Conservation (phyloP, 768 basidiomycete genomes). For the Phaeotremella fagi region DNA sequence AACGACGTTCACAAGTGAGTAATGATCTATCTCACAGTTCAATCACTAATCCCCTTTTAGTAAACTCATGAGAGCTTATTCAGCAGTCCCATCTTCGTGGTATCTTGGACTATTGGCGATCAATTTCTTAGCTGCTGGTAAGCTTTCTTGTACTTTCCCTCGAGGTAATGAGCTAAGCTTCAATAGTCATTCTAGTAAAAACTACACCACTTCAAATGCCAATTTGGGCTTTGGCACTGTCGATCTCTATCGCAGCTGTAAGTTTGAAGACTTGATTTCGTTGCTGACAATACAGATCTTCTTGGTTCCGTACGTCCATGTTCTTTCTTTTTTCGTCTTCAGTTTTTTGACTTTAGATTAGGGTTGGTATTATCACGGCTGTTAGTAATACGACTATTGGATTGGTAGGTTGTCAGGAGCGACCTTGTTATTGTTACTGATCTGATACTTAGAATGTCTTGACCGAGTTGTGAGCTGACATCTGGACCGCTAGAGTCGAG, state of each 20-base stretch:
- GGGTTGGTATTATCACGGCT: constrained; percentile 46
- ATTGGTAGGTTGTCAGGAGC: constrained; percentile 21
- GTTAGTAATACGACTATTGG: constrained; percentile 48
- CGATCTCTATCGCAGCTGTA: constrained; percentile 42
- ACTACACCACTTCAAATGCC: constrained; percentile 47
- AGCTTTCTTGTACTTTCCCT: constrained; percentile 3
- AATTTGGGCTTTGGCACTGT: constrained; percentile 45
- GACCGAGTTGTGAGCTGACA: constrained; percentile 44
- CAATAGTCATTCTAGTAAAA: constrained; percentile 39
- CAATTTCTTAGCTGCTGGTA: constrained; percentile 41
- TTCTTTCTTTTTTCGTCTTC: neutral
- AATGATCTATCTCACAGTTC: neutral
- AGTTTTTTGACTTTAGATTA: constrained; percentile 1
- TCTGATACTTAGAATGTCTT: constrained; percentile 41
- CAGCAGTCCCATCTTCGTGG: constrained; percentile 44
- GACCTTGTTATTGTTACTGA: constrained; percentile 7
- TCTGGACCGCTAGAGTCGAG: neutral
- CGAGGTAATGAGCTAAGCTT: neutral
- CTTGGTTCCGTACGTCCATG: constrained; percentile 36
- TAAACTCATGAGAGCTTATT: constrained; percentile 44
- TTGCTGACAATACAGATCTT: constrained; percentile 26
- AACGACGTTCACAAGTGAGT: constrained; percentile 20
- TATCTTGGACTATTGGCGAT: constrained; percentile 36
- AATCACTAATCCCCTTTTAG: constrained; percentile 12
- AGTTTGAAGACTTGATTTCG: neutral